Evolutionary conservation across 2,329 filamentous ascomycete genomes (phyloP).

Genomic region (Calonectria henricotiae): DNA sequence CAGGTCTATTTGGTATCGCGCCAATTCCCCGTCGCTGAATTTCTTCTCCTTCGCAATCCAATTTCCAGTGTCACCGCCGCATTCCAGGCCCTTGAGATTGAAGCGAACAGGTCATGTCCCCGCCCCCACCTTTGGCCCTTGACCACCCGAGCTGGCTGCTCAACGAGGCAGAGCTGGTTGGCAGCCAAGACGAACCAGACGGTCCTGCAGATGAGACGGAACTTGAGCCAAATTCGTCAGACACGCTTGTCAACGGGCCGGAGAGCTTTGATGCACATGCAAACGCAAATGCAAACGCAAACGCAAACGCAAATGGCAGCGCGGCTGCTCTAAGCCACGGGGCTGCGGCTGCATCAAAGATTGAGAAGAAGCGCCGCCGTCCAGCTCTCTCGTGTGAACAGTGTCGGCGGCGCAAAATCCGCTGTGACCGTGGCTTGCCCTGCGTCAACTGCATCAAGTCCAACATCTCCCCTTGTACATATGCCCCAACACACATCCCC

Average conservation of each 20-base stretch:
- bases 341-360: slow-evolving; percentile 30
- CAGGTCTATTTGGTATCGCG: neutral
- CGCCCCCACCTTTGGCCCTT: slow-evolving; percentile 34
- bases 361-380: slow-evolving; percentile 59
- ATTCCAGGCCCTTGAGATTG: neutral
- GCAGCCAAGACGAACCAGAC: slow-evolving; percentile 12
- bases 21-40: slow-evolving; percentile 37
- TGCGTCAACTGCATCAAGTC: slow-evolving; percentile 75
- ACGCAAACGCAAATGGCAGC: too few relatives aligned
- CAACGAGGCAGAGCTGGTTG: slow-evolving; percentile 16
- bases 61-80: slow-evolving; percentile 4
- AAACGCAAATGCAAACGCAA: too few relatives aligned
- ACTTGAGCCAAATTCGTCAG: slow-evolving; percentile 1
- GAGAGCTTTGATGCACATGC: neutral
- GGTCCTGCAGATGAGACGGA: slow-evolving; percentile 11
- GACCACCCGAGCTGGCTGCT: slow-evolving; percentile 29
- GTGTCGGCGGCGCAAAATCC: slow-evolving; percentile 75
- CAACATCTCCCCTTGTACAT: slow-evolving; percentile 70
- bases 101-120: slow-evolving; percentile 31
- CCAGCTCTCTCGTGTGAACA: slow-evolving; percentile 69
- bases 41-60: slow-evolving; percentile 4
- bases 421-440: slow-evolving; percentile 73
- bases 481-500: slow-evolving; percentile 60
- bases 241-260: neutral
- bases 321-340: neutral